Evolutionary conservation across 2,329 filamentous ascomycete genomes (phyloP), one percentile per base, ranked within the genome.

Genomic region (Lachnellula willkommii): DNA sequence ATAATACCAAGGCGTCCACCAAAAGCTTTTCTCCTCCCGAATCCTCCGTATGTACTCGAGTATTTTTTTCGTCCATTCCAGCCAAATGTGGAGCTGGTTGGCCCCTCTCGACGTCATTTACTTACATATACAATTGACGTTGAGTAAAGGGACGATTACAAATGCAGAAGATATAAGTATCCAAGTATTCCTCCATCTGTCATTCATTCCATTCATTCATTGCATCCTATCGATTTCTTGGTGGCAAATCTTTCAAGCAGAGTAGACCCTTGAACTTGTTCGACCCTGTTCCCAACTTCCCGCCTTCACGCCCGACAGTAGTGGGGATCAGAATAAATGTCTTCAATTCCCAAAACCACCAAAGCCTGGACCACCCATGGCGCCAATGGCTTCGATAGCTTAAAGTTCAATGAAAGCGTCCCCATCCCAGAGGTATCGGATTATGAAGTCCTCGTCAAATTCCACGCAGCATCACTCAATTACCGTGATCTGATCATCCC

Each of bases 361-460:
- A 65, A 66, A 50, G 56, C 61, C 2, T 85, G 82, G 82, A 76
- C 71, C 6, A 70, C 84, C 17, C 65, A 73, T 53, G 77, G 77
- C 60, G 72, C 71, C 60, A 71, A 70, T 49, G 77, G 74, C 57
- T 81, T 80, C 62, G 74, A 79, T 24, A 69, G 69, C 52, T 68
- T 80, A 50, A 77, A 76, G 60, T 68, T 77, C 60, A 69, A 75
- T 50, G 17, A 58, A 66, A 11, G 66, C 74, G 47, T 8, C 72
- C 73, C 49, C 6, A 45, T 70, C 11, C 63, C 62, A 32, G 64
- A 77, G 57, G 57, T 80, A 3, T 77, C 75, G 5, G 78, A 80
- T 54, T 75, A 78, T 52, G 79, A 82, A 55, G 78, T 82, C 17
- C 73, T 83, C 9, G 78, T 83, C 60, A 80, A 79, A 64, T 71